Base-by-base conservation (phyloP, 176 grass and related monocot genomes). In the Phoenix roebelenii region DNA sequence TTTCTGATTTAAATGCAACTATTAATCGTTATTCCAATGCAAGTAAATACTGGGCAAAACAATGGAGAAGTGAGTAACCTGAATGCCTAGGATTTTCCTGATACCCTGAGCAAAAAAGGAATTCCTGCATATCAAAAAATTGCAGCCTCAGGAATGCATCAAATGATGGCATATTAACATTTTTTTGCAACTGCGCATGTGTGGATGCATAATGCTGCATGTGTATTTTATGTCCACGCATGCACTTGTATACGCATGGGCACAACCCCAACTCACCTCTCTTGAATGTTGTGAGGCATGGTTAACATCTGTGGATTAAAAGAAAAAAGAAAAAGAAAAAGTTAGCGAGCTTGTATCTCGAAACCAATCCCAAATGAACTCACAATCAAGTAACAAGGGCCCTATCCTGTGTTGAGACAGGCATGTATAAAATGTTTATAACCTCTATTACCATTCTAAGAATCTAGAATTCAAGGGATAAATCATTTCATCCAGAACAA, bases 21-120 rank as follows among this genome's bases (percentile, higher is more conserved):
- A 44, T 44, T 44, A 44, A 9, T 44, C 35, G 1, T 44, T 14
- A 44, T 44, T 12, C 1, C 35, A 44, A 44, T 44, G 35, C 1
- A 44, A 44, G 35, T 44, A 44, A 44, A 44, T 12, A 44, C 6
- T 44, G 35, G 35, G 9, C 12, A 0, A 44, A 44, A 44, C 35
- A 44, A 44, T 44, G 35, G 10, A 44, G 35, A 44, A 44, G 35
- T 15, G 1, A 54, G 24, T 2, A 59, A 85, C 82, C 81, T 55
- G 87, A 69, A 52, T 79, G 79, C n/a, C 63, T 70, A 66, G 82
- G 65, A 64, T 65, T 61, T 29, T 74, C 80, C 44, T 79, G 82
- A 72, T 72, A 79, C 50, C 78, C 55, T 4, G 78, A 26, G 56
- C 53, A 79, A 16, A 70, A 61, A 22, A 79, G 9, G 15, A 79